A percentile compares a stretch with the other conserved stretches of the same genome.
Evolutionary conservation across 768 basidiomycete genomes (phyloP).

Genomic region (Auriculariales sp.): DNA sequence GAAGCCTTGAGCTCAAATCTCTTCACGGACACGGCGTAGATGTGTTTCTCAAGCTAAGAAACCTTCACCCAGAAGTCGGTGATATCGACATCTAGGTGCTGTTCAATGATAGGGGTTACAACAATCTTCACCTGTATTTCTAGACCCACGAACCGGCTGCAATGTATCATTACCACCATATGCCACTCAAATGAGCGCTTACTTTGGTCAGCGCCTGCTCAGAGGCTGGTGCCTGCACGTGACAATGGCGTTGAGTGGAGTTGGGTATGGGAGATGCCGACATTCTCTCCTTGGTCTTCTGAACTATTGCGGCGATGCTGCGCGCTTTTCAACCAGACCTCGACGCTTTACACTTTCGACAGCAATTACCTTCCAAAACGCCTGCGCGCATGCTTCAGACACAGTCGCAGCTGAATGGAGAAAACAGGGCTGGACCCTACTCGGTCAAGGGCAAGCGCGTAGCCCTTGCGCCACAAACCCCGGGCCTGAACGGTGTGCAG

Average conservation of each 20-base stretch:
- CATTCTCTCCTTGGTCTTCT: no score
- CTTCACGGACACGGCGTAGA: conserved; percentile 52
- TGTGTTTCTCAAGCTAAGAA: conserved; percentile 38
- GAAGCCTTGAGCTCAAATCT: conserved; percentile 65
- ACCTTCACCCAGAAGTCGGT: conserved; percentile 36
- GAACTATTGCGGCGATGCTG: no score
- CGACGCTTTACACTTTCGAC: background rate
- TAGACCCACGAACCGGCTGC: no score
- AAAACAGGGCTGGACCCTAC: background rate
- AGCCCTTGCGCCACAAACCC: background rate
- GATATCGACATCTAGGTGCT: conserved; percentile 33
- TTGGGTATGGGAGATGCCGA: no score
- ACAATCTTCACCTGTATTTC: no score
- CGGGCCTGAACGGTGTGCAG: background rate
- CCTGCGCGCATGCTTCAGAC: conserved; percentile 1
- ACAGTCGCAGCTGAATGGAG: background rate
- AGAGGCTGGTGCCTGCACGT: no score
- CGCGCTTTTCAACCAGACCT: background rate
- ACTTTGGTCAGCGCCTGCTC: no score
- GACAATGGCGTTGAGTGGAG: no score
- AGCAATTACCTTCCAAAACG: background rate
- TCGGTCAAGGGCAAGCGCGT: background rate
- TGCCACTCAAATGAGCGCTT: no score
- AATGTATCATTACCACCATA: no score
- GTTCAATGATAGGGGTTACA: no score